Evolutionary conservation across 352 stramenopile species (phyloP), one percentile per base, ranked within the genome.

Genomic region (Phytopythium delawarense): DNA sequence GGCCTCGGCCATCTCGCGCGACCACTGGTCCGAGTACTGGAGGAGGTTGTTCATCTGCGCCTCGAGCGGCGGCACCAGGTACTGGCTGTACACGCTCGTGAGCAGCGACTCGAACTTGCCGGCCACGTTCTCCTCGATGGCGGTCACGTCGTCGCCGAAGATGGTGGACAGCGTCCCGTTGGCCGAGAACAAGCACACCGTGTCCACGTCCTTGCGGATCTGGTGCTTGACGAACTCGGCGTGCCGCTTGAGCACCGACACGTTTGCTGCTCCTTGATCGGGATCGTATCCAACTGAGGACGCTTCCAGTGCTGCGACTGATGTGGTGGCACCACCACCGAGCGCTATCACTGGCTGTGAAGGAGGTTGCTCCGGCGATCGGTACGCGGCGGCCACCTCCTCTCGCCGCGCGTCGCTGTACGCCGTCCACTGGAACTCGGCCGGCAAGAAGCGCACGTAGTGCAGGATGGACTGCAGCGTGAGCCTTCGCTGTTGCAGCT

Each of bases 141-240:
- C 66, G 2, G 64, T 71, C 50, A 78, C 74, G 32, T 89, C 78
- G 35, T 89, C 81, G 1, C 76, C 74, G 45, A 92, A 89, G 62
- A 90, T 92, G 21, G 80, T 92, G 18, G 78, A 83, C 4, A 92
- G 66, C 4, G 68, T 81, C 7, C 83, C 83, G 51, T 90, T 75
- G 18, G 75, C 55, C 13, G 78, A 67, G 60, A 91, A 91, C 16
- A 91, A 48, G 13, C 82, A 91, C 16, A 91, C 74, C 15, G 75
- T 89, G 58, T 91, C 78, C 37, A 91, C 74, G 53, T 92, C 83
- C 59, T 80, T 78, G 13, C 75, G 79, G 58, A 92, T 80, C 58
- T 90, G 76, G 23, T 88, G 76, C 64, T 92, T 92, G 30, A 92
- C 64, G 21, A 89, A 92, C 35, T 90, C 79, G 44, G 78, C 79